Evolutionary conservation across 2,329 filamentous ascomycete genomes (phyloP), one percentile per base, ranked within the genome.

Genomic region (Albifimbria verrucaria): DNA sequence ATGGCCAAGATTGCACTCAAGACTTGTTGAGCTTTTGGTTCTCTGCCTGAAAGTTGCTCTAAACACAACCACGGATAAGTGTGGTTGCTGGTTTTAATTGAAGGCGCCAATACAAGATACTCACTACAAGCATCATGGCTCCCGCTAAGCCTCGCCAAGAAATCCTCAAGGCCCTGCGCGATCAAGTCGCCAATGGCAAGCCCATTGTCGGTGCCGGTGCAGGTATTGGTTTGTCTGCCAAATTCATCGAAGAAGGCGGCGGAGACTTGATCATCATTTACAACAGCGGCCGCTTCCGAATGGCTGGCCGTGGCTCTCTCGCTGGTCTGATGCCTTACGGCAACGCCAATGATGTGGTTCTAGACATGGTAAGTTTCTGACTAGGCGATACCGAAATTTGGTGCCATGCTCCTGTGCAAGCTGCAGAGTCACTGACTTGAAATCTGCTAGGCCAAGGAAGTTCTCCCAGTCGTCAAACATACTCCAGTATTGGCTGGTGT

Each of bases 241-340:
- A 90, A 61, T 87, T 81, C 61, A 80, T 88, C 57, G 87, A 90
- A 66, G 77, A 78, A 45, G 87, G 86, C 36, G 85, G 86, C 55
- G 83, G 80, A 15, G 86, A 89, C 61, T 72, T 90, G 42, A 88
- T 90, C 62, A 83, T 89, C 56, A 79, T 89, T 60, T 89, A 89
- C 74, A 89, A 89, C 67, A 86, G 82, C 36, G 87, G 87, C 0
- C 79, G 86, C 4, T 90, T 86, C 65, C 82, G 87, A 10, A 90
- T 90, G 87, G 86, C 86, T 0, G 87, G 87, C 0, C 75, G 83
- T 42, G 87, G 87, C 0, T 88, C 85, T 1, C 68, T 89, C 11
- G 86, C 87, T 0, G 87, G 87, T 0, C 68, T 89, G 48, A 87
- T 89, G 84, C 85, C 86, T 0, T 89, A 87, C 63, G 82, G 83